These are phyloP conservation scores for Porogramme epimiltina DNA, from an alignment of 1,284 basidiomycete genomes.

Conservation along the genomic window DNA sequence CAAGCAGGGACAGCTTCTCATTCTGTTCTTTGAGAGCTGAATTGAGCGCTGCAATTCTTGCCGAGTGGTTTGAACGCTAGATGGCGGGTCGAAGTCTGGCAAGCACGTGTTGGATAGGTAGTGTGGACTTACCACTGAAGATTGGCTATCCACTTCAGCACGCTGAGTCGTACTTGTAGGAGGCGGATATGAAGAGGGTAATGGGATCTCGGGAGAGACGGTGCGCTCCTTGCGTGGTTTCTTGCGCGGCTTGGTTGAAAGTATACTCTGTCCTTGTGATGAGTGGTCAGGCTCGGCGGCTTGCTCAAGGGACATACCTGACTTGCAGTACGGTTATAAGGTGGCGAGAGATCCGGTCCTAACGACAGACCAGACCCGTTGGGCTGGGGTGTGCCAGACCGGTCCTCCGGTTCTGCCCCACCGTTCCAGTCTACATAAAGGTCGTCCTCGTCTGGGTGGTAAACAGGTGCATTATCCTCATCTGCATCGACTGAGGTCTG, in stretches of 20 bases:
- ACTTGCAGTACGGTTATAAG: no score
- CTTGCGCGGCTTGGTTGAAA: neutral
- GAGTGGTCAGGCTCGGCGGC: no score
- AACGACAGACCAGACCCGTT: no score
- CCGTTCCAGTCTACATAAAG: constrained; percentile 24
- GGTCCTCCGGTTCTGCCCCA: constrained; percentile 9
- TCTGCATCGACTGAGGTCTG: constrained; percentile 1
- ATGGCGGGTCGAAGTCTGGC: no score
- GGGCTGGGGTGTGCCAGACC: no score
- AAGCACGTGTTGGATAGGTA: no score
- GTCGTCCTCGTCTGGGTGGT: constrained; percentile 18
- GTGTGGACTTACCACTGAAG: constrained; percentile 3
- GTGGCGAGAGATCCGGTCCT: constrained; percentile 11
- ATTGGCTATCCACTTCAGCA: constrained; percentile 27
- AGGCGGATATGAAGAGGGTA: constrained; percentile 11
- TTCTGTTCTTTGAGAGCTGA: constrained; percentile 21
- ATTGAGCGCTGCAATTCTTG: constrained; percentile 8
- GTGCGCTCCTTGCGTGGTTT: neutral
- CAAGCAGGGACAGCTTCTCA: constrained; percentile 15
- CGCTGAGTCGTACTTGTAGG: constrained; percentile 26
- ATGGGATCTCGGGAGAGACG: constrained; percentile 6
- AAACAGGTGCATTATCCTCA: no score
- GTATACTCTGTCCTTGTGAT: neutral
- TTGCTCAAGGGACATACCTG: no score
- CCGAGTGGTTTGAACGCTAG: no score